These are phyloP conservation scores for Hypomyces rosellus DNA, from an alignment of 2,329 filamentous ascomycete species.

Conservation along the genomic window DNA sequence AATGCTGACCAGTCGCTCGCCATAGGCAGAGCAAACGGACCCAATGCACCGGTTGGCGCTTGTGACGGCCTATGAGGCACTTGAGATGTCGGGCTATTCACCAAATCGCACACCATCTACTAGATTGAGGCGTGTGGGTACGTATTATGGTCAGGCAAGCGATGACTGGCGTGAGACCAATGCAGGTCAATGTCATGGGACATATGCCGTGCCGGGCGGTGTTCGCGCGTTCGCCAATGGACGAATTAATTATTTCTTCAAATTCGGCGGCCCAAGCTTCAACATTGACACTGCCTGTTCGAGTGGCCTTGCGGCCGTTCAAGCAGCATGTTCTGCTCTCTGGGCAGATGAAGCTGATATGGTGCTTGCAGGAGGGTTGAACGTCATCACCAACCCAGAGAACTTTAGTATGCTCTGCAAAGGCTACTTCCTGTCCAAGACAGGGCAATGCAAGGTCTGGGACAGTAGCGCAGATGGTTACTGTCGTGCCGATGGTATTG, in stretches of 20 bases:
- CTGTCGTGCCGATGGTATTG: constrained; percentile 45
- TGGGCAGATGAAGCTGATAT: constrained; percentile 59
- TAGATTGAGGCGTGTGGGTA: not conserved
- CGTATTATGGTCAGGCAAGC: not conserved
- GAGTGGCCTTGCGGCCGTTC: constrained; percentile 63
- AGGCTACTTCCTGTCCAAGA: constrained; percentile 56
- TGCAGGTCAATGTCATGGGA: not conserved
- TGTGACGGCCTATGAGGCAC: constrained; percentile 67
- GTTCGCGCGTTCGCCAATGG: not conserved
- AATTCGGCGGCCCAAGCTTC: constrained; percentile 64
- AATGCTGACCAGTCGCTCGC: too few relatives aligned
- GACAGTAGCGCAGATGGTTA: constrained; percentile 56
- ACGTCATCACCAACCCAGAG: constrained; percentile 61
- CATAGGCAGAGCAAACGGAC: constrained; percentile 33
- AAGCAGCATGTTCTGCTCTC: constrained; percentile 51
- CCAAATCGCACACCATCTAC: constrained; percentile 54
- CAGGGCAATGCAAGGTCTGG: constrained; percentile 44
- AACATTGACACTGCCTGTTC: constrained; percentile 71
- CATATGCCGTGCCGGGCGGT: not conserved
- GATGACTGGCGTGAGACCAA: not conserved
- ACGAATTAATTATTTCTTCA: constrained; percentile 58
- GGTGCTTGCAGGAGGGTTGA: constrained; percentile 57
- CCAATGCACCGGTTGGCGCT: constrained; percentile 68
- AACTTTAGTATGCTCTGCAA: constrained; percentile 57
- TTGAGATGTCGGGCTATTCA: constrained; percentile 67